A percentile compares a stretch with the other conserved stretches of the same genome.
Evolutionary conservation across 495 filamentous ascomycete genomes (phyloP).

Genomic region (Hyaloscypha finlandica): DNA sequence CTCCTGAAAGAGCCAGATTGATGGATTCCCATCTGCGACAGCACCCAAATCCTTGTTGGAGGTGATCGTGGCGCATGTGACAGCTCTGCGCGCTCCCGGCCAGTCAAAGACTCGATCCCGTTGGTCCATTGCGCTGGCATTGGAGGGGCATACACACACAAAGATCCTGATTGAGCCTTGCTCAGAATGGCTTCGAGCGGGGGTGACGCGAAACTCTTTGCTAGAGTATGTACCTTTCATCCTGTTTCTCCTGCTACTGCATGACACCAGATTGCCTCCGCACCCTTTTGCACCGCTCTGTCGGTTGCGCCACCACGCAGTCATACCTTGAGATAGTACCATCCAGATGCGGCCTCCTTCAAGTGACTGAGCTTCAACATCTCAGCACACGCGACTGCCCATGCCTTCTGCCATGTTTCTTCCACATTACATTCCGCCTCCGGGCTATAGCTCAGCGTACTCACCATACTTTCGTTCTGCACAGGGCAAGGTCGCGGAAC

Average conservation of each 20-base stretch:
- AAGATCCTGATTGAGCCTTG: conserved; percentile 17
- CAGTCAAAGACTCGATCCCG: conserved; percentile 34
- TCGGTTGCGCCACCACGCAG: neutral
- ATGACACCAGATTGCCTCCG: neutral
- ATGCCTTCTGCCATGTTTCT: conserved; percentile 45
- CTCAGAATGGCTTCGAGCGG: conserved; percentile 73
- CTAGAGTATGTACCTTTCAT: conserved; percentile 72
- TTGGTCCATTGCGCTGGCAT: conserved; percentile 31
- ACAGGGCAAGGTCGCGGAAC: conserved; percentile 98
- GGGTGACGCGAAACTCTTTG: conserved; percentile 99
- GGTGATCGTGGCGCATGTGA: conserved; percentile 37
- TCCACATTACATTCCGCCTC: conserved; percentile 37
- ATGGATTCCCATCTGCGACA: conserved; percentile 28
- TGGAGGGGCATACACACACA: conserved; percentile 27
- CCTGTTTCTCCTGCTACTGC: neutral
- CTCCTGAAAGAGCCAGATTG: conserved; percentile 25
- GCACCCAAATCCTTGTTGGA: conserved; percentile 23
- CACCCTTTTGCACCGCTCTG: neutral
- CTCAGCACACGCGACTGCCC: conserved; percentile 3
- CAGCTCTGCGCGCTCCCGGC: conserved; percentile 33
- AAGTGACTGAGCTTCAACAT: conserved; percentile 2
- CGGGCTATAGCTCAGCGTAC: conserved; percentile 25
- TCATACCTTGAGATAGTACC: neutral
- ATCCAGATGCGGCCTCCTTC: neutral
- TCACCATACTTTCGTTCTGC: conserved; percentile 33